Evolutionary conservation across 176 grass and related monocot genomes (phyloP).

Genomic region (Raddia guianensis): DNA sequence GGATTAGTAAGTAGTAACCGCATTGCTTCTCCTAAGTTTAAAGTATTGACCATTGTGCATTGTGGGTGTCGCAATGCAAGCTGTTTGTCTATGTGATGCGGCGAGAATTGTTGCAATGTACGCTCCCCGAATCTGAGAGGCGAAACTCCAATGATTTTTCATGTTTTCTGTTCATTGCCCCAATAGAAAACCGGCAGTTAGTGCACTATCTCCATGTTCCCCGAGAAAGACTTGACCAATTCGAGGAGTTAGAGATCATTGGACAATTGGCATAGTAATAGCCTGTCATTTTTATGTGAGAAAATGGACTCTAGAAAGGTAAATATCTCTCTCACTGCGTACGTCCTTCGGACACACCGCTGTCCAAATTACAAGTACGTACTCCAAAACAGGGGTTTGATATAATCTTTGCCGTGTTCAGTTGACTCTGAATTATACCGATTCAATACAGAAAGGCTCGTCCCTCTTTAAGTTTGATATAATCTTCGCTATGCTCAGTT

Average conservation of each 20-base stretch:
- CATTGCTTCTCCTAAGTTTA: too few species aligned
- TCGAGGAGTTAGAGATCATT: background rate
- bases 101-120: slow-evolving; percentile 23
- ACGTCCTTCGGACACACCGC: slow-evolving; percentile 16
- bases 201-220: slow-evolving; percentile 3
- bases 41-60: background rate
- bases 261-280: slow-evolving; percentile 21
- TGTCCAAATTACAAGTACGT: slow-evolving; percentile 24
- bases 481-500: slow-evolving; percentile 14
- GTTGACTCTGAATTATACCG: slow-evolving; percentile 31
- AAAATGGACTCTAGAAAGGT: background rate
- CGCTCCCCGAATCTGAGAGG: slow-evolving; percentile 18
- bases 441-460: background rate
- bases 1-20: too few species aligned
- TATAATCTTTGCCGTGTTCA: slow-evolving; percentile 7
- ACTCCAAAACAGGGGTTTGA: background rate
- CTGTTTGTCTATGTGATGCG: background rate
- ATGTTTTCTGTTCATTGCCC: slow-evolving; percentile 4
- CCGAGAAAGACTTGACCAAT: slow-evolving; percentile 25
- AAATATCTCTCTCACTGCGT: background rate
- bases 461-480: background rate
- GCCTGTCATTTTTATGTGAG: background rate
- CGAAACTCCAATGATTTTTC: slow-evolving; percentile 24
- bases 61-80: background rate
- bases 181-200: background rate